Conservation (phyloP, 192 early-diverging fungal species). For the Funneliformis geosporum region DNA sequence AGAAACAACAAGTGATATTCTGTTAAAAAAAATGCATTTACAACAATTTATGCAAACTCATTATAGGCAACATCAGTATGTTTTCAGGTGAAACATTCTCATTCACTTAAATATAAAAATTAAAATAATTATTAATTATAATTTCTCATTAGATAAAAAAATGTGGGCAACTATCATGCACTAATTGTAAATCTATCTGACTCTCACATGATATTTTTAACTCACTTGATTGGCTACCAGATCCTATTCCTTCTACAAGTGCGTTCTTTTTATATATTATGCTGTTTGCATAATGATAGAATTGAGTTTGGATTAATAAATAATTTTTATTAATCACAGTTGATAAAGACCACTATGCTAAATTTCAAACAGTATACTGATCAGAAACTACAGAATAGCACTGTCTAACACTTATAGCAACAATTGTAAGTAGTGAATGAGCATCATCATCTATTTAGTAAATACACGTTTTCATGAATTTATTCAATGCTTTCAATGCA, state of each 20-base stretch:
- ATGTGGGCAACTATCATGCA: background rate
- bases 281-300: background rate
- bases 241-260: constrained; percentile 6
- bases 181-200: background rate
- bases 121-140: no score
- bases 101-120: no score
- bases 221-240: constrained; percentile 4
- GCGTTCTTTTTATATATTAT: background rate
- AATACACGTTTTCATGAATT: background rate
- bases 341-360: background rate
- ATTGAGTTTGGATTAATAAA: background rate
- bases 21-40: background rate
- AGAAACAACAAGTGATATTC: background rate
- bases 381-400: background rate
- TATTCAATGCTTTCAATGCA: constrained; percentile 6
- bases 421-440: background rate
- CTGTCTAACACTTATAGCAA: background rate
- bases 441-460: background rate
- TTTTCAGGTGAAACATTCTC: background rate
- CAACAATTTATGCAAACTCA: background rate
- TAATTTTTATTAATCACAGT: background rate
- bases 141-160: background rate
- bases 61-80: background rate
- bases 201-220: background rate
- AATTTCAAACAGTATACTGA: background rate